Evolutionary conservation across 2,329 filamentous ascomycete genomes (phyloP).

Genomic region (Hymenoscyphus infarciens): DNA sequence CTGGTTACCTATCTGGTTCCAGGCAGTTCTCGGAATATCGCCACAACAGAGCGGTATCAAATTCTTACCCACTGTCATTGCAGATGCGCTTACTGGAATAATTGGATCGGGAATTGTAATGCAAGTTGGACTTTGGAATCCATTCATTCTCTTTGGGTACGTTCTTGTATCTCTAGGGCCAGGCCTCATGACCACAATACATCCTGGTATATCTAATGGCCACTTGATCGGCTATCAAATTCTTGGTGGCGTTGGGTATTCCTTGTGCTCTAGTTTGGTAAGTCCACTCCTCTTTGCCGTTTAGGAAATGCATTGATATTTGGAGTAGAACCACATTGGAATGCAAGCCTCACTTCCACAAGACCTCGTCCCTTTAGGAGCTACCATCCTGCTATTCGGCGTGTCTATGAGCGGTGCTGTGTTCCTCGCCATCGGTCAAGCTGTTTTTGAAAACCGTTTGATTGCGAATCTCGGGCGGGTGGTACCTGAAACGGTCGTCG

Average conservation of each 20-base stretch:
- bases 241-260: no score
- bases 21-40: conserved; percentile 39
- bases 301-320: no score
- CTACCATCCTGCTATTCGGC: conserved; percentile 9
- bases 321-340: no score
- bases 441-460: conserved; percentile 5
- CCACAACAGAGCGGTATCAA: conserved; percentile 36
- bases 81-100: conserved; percentile 8
- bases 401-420: conserved; percentile 8
- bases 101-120: conserved; percentile 5
- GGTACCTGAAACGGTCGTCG: not conserved
- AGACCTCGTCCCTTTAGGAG: conserved; percentile 8
- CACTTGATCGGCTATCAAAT: no score
- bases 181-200: conserved; percentile 7
- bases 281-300: no score
- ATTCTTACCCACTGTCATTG: conserved; percentile 36
- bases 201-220: not conserved
- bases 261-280: no score
- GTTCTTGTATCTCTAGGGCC: conserved; percentile 7
- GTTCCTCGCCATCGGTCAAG: conserved; percentile 11
- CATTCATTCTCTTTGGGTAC: conserved; percentile 7
- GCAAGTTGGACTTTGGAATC: conserved; percentile 7
- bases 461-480: not conserved
- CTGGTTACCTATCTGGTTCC: conserved; percentile 43
- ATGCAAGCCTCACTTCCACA: not conserved